Conservation (phyloP, 164 flowering plant species). For the Umbellularia californica region DNA sequence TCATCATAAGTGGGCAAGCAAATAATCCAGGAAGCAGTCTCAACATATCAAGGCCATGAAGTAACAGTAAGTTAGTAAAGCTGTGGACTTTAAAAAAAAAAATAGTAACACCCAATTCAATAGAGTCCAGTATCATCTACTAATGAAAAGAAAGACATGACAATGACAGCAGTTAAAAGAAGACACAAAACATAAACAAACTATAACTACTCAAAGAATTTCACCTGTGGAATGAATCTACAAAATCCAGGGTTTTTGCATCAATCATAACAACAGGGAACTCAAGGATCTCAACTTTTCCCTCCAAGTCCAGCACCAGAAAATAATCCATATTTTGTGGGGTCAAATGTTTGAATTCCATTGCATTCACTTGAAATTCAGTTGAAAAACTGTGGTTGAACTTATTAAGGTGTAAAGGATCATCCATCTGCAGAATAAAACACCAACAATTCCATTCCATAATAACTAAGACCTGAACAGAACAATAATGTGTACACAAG, state of each 20-base stretch:
- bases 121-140: neutral
- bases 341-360: constrained; percentile 19
- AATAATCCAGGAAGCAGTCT: no score
- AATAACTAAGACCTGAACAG: no score
- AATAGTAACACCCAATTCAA: no score
- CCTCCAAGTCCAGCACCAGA: constrained; percentile 96
- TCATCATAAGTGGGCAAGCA: no score
- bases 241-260: constrained; percentile 63
- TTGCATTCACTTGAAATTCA: constrained; percentile 40
- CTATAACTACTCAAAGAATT: neutral
- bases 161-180: neutral
- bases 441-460: no score
- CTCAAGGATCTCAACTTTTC: constrained; percentile 95
- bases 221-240: constrained; percentile 90
- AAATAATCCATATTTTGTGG: constrained; percentile 61
- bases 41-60: no score
- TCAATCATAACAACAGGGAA: constrained; percentile 78
- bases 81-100: no score
- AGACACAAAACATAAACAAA: no score
- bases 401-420: constrained; percentile 56
- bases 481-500: no score
- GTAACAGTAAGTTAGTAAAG: no score
- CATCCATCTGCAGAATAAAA: constrained; percentile 56
- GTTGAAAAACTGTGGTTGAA: constrained; percentile 63
- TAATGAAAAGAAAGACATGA: neutral